Evolutionary conservation across 1,284 basidiomycete genomes (phyloP).

Genomic region (Boletus sp.): DNA sequence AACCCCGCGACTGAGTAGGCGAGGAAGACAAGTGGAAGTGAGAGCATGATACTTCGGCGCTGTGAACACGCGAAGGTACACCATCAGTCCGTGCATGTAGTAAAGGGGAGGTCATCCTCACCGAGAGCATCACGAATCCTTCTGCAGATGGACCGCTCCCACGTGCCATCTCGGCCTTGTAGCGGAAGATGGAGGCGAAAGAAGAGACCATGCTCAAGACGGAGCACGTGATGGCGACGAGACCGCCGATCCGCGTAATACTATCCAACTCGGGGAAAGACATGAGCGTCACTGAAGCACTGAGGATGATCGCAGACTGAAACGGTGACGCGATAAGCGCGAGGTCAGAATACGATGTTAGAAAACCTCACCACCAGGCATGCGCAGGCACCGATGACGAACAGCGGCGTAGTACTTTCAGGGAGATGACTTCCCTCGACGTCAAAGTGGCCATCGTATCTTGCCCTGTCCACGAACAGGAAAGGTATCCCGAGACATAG

Average conservation of each 20-base stretch:
- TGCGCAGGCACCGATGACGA: conserved; percentile 59
- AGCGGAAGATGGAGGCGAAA: conserved; percentile 60
- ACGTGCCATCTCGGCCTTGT: conserved; percentile 58
- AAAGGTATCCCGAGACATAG: conserved; percentile 72
- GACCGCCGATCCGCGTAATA: conserved; percentile 55
- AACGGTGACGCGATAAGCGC: conserved; percentile 7
- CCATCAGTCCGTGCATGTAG: neutral
- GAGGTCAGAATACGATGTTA: neutral
- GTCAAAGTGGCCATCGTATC: conserved; percentile 45
- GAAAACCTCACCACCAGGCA: conserved; percentile 62
- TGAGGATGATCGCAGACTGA: conserved; percentile 71
- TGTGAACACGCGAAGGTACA: conserved; percentile 23
- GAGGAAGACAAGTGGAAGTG: conserved; percentile 70
- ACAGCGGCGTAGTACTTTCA: conserved; percentile 51
- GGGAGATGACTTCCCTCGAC: conserved; percentile 49
- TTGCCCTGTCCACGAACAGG: conserved; percentile 55
- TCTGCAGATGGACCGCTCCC: conserved; percentile 43
- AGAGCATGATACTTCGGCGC: conserved; percentile 60
- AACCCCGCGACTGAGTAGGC: conserved; percentile 66
- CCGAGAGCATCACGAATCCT: conserved; percentile 55
- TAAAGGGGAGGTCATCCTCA: conserved; percentile 32
- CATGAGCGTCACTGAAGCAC: conserved; percentile 73
- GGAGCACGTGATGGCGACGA: conserved; percentile 64
- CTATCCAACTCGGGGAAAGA: conserved; percentile 66
- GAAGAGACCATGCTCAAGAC: conserved; percentile 64